Percentiles rank a stretch among this genome's conserved stretches.
Conservation (phyloP, 1,139 yeast genomes). For the Debaryomyces psychrophilus region DNA sequence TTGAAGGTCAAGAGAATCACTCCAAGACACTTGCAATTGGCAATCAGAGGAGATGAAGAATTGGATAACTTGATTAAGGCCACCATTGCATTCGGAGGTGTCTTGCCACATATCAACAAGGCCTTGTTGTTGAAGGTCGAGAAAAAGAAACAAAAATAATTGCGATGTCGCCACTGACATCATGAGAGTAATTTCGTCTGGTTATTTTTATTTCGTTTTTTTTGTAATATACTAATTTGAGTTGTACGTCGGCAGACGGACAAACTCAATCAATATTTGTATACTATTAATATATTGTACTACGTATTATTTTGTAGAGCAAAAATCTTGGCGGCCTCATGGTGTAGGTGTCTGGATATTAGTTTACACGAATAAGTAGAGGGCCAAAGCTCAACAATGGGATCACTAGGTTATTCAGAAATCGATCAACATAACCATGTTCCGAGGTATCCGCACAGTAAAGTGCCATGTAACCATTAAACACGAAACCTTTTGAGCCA, state of each 20-base stretch:
- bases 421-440: too few relatives aligned
- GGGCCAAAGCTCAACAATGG: too few relatives aligned
- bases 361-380: too few relatives aligned
- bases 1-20: conserved; percentile 98
- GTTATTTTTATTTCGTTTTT: conserved; percentile 9
- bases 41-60: conserved; percentile 99
- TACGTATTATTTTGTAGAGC: conserved; percentile 1
- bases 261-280: conserved; percentile 6
- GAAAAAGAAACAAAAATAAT: conserved; percentile 64
- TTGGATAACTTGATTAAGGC: conserved; percentile 94
- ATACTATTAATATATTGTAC: conserved; percentile 9
- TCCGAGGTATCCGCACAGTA: too few relatives aligned
- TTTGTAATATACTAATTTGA: conserved; percentile 19
- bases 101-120: conserved; percentile 94
- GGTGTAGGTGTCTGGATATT: too few relatives aligned
- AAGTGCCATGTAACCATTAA: too few relatives aligned
- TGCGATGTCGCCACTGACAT: not conserved
- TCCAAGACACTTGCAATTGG: conserved; percentile 97
- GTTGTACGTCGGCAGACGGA: not conserved
- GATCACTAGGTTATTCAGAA: too few relatives aligned
- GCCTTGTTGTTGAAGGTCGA: conserved; percentile 92
- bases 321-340: not conserved
- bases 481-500: too few relatives aligned
- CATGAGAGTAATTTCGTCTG: not conserved
- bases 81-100: conserved; percentile 98